Base-by-base conservation (phyloP, 2,329 filamentous ascomycete species). In the Elsinoe arachidis region DNA sequence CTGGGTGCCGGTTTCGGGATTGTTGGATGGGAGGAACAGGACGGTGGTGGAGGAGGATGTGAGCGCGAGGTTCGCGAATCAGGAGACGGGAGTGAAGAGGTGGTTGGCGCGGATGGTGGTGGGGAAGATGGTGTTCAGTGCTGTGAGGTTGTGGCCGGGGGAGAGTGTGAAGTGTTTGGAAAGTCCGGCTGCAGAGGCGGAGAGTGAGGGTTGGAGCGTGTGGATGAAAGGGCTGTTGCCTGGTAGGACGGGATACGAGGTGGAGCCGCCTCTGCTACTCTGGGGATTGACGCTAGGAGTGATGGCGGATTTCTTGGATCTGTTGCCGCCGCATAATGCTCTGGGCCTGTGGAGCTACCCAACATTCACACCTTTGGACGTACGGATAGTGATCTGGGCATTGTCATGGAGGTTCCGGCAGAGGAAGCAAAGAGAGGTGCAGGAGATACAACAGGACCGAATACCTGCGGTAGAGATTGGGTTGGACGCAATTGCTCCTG, bases 211-310 rank as follows among this genome's bases (percentile, higher is more conserved):
- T 3, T 37, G 55, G 19, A 12, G 12, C 14, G 9, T 14, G 17
- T 33, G 30, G 39, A 14, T 38, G 9, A 56, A 30, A 14, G 30
- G 21, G 15, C 23, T n/a, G 26, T 12, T 35, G 49, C 43, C 34
- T 39, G 53, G n/a, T 17, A 23, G 38, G 34, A 56, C 15, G 15
- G 44, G 14, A 39, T 46, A 44, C 38, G 57, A 52, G 41, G 38
- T 39, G 67, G 69, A 62, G 63, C 67, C 61, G 23, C 80, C 82
- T 1, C 71, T 87, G 1, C 69, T 86, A 10, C 78, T 87, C 1
- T 88, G 85, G 85, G 85, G 85, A 0, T 68, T 88, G 34, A 87
- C 85, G 0, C 73, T 87, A 1, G 84, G 84, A 4, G 80, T 88
- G 33, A 69, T 87, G 38, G 81, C 81, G 14, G 85, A 88, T 68